These are phyloP conservation scores for Basidiobolus meristosporus DNA, from an alignment of 371 early-diverging fungal genomes.

Conservation along the genomic window DNA sequence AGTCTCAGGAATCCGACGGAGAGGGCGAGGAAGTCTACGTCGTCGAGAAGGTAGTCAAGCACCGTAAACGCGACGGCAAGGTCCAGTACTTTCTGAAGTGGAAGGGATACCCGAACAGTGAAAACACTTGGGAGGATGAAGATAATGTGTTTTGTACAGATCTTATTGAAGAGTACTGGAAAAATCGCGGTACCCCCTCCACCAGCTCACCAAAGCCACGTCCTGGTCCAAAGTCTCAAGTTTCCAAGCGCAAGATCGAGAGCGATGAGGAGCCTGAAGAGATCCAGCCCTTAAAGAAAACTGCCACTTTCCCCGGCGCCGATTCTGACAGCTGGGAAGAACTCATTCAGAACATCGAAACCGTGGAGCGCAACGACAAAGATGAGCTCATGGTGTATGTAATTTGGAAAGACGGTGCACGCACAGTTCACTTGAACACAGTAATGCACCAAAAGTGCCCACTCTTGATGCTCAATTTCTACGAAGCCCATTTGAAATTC, in stretches of 20 bases:
- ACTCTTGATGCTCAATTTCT: conserved; percentile 4
- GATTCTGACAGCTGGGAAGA: conserved; percentile 4
- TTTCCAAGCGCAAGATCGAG: too few relatives aligned
- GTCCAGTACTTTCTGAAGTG: conserved; percentile 16
- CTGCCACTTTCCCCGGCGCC: neutral
- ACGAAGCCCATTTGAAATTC: conserved; percentile 4
- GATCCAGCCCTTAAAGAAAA: too few relatives aligned
- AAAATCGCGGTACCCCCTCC: neutral
- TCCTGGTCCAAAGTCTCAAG: too few relatives aligned
- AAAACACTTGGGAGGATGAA: conserved; percentile 20
- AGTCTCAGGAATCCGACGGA: neutral
- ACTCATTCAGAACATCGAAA: conserved; percentile 4
- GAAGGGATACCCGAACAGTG: conserved; percentile 10
- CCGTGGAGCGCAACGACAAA: conserved; percentile 3
- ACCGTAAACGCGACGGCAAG: conserved; percentile 5
- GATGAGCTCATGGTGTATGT: conserved; percentile 3
- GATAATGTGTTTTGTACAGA: conserved; percentile 1
- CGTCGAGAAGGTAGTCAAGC: conserved; percentile 12
- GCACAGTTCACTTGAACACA: conserved; percentile 4
- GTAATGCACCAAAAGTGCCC: conserved; percentile 4
- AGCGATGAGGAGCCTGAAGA: too few relatives aligned
- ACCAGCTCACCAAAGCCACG: too few relatives aligned
- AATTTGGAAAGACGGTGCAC: conserved; percentile 5
- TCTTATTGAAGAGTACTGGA: conserved; percentile 4
- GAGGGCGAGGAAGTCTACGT: conserved; percentile 11